These are phyloP conservation scores for Aurinia saxatilis DNA, from an alignment of 345 rosid genomes.

Conservation along the genomic window DNA sequence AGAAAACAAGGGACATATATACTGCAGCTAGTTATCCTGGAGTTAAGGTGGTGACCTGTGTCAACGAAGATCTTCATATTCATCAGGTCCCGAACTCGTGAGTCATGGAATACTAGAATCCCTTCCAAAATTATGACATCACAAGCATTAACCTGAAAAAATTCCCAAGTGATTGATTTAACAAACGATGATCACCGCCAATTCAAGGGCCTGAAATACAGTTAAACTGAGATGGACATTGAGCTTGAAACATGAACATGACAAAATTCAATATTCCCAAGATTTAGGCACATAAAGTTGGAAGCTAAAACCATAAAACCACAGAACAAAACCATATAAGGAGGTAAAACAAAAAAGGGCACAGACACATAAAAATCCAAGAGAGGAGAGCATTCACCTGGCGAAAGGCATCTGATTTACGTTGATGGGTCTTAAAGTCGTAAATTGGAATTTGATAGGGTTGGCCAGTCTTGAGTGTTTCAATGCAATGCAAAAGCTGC, in stretches of 20 bases:
- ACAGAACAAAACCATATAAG: not conserved
- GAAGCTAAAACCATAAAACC: not conserved
- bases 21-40: conserved; percentile 8
- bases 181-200: not conserved
- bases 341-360: not conserved
- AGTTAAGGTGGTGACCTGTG: conserved; percentile 50
- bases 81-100: conserved; percentile 83
- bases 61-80: conserved; percentile 98
- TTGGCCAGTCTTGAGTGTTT: conserved; percentile 67
- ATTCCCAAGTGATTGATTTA: not conserved
- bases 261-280: not conserved
- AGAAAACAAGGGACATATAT: not conserved
- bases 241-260: not conserved
- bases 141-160: conserved; percentile 82
- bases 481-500: conserved; percentile 83
- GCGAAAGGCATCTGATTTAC: conserved; percentile 74
- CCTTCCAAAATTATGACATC: conserved; percentile 99
- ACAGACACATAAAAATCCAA: not conserved
- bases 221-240: not conserved
- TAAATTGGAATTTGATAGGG: conserved; percentile 86
- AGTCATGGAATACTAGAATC: conserved; percentile 91
- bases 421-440: conserved; percentile 84
- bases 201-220: not conserved
- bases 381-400: conserved; percentile 46
- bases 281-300: not conserved